A percentile compares a stretch with the other conserved stretches of the same genome.
Conservation (phyloP, 225 moss, liverwort and hornwort species). For the Ulota crispa region DNA sequence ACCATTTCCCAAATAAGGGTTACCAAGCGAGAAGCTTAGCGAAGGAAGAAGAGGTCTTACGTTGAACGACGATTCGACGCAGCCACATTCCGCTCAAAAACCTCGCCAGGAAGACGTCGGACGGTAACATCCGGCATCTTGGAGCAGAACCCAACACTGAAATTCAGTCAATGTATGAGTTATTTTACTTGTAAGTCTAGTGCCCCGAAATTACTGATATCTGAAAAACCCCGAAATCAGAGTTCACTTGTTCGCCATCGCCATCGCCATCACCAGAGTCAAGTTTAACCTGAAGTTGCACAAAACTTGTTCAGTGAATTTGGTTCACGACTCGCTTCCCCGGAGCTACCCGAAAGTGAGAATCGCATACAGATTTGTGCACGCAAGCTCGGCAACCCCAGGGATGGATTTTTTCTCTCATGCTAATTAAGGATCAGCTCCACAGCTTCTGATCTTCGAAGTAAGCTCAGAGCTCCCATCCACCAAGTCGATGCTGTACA, state of each 20-base stretch:
- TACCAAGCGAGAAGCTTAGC: too few species aligned
- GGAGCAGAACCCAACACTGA: too few species aligned
- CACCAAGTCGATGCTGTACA: neutral
- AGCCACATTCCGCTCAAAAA: neutral
- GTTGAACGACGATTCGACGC: neutral
- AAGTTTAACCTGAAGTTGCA: neutral
- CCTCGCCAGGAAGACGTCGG: neutral
- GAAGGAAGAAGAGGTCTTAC: neutral
- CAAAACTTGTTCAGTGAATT: constrained; percentile 1
- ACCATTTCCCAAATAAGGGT: too few species aligned
- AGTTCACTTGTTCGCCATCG: neutral
- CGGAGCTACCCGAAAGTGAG: neutral
- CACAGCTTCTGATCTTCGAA: neutral
- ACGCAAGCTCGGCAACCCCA: neutral
- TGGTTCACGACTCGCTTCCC: constrained; percentile 15
- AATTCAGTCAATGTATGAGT: neutral
- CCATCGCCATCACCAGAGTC: neutral
- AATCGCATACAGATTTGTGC: neutral
- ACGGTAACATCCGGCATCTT: too few species aligned
- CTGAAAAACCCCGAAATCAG: neutral
- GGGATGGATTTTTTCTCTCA: neutral
- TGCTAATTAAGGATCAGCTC: neutral
- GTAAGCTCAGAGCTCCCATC: neutral
- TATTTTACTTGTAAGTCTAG: neutral
- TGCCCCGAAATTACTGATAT: too few species aligned